Evolutionary conservation across 768 basidiomycete genomes (phyloP), one percentile per base, ranked within the genome.

Genomic region (Mycena kentingensis): DNA sequence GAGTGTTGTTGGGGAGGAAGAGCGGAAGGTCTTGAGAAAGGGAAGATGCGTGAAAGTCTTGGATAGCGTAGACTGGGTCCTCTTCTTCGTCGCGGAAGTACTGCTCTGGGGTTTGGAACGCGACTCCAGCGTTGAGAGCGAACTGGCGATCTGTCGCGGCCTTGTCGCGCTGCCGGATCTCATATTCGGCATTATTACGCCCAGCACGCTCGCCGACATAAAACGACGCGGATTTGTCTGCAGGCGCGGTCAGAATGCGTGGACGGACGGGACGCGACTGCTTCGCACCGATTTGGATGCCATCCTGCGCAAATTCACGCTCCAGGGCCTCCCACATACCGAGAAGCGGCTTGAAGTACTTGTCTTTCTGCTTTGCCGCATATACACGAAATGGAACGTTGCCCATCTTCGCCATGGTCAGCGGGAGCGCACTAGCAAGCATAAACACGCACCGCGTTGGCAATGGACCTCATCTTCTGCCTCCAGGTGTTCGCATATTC

Each of bases 141-240:
- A 86, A 91, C 70, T 95, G 91, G 36, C 87, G 78, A 67, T 97
- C 94, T 0, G 87, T 88, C 54, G 85, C 83, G 6, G 88, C 80
- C 65, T 88, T 90, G 70, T 97, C 94, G 24, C 70, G 68, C 39
- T 76, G n/a, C 28, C 34, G 47, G n/a, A n/a, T n/a, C 18, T 38
- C 70, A 28, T 60, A 61, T 32, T 66, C 67, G 16, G 70, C 45
- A 54, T 75, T 76, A 43, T 72, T 65, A 38, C 94, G 82, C 11
- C 94, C 94, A 11, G 93, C 94, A 2, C 92, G 93, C 60, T 97
- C 94, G 2, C 94, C 94, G 1, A 96, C 86, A 60, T 88, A 95
- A 60, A 90, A 89, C 0, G 90, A 87, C 0, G 72, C 37, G 0
- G 63, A 51, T 57, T 82, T 78, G 65, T 95, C 93, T 94, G 63